Conservation (phyloP, 306 rosid species). For the Quercus agrifolia region DNA sequence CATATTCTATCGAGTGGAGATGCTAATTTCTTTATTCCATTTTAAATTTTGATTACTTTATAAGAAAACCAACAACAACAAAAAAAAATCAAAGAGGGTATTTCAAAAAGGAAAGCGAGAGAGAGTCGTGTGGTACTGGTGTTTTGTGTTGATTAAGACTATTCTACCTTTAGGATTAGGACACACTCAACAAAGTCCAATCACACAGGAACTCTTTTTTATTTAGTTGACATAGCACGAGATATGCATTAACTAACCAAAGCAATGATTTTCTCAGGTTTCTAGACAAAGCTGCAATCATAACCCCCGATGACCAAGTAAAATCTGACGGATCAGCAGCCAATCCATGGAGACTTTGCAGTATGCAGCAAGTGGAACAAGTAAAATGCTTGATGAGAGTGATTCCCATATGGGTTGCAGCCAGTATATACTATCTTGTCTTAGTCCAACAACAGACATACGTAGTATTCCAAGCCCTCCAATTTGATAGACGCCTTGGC, state of each 20-base stretch:
- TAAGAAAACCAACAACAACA: too few relatives aligned
- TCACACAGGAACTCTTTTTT: too few relatives aligned
- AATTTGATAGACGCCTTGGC: slow-evolving; percentile 57
- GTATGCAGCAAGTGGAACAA: slow-evolving; percentile 87
- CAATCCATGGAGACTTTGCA: slow-evolving; percentile 79
- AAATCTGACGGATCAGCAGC: slow-evolving; percentile 64
- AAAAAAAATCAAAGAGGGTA: too few relatives aligned
- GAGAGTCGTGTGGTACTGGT: too few relatives aligned
- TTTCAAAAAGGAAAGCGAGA: too few relatives aligned
- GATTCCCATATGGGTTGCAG: slow-evolving; percentile 66
- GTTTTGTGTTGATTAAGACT: too few relatives aligned
- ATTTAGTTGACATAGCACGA: too few relatives aligned
- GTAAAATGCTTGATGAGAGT: slow-evolving; percentile 66
- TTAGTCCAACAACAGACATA: slow-evolving; percentile 55
- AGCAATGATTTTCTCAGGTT: slow-evolving; percentile 30
- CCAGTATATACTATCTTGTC: slow-evolving; percentile 28
- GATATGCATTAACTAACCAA: background rate
- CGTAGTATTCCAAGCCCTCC: slow-evolving; percentile 82
- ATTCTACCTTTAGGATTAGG: too few relatives aligned
- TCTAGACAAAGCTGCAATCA: slow-evolving; percentile 79
- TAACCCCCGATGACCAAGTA: slow-evolving; percentile 42
- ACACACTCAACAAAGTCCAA: too few relatives aligned
- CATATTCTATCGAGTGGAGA: too few relatives aligned
- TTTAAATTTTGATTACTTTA: too few relatives aligned
- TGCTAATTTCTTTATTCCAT: too few relatives aligned